These are phyloP conservation scores for Houttuynia cordata DNA, from an alignment of 164 flowering plant genomes.

Conservation along the genomic window DNA sequence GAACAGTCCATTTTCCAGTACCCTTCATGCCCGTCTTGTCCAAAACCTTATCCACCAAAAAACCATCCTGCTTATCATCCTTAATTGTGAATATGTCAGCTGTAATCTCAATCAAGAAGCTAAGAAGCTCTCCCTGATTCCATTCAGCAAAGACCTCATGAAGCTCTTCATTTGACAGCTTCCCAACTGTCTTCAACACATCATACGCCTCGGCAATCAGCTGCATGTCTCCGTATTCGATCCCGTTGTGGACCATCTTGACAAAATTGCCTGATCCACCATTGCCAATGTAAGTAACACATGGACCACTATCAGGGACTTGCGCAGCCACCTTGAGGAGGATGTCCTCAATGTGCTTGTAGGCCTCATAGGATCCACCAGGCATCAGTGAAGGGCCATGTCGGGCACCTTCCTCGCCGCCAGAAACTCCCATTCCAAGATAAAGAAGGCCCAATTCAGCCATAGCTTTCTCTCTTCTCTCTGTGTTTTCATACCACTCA, in stretches of 20 bases:
- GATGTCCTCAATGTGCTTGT: slow-evolving; percentile 57
- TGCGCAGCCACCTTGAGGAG: slow-evolving; percentile 68
- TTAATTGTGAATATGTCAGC: slow-evolving; percentile 63
- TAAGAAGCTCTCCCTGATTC: slow-evolving; percentile 66
- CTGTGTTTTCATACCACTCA: slow-evolving; percentile 70
- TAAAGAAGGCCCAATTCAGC: slow-evolving; percentile 48
- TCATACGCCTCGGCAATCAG: slow-evolving; percentile 69
- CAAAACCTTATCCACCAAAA: slow-evolving; percentile 59
- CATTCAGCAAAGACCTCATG: slow-evolving; percentile 48
- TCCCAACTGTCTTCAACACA: slow-evolving; percentile 59
- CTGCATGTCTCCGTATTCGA: slow-evolving; percentile 78
- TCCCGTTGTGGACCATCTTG: slow-evolving; percentile 65
- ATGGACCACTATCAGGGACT: slow-evolving; percentile 62
- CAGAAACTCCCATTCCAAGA: slow-evolving; percentile 72
- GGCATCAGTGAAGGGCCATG: slow-evolving; percentile 74
- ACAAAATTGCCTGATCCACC: slow-evolving; percentile 70
- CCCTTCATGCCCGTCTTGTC: slow-evolving; percentile 75
- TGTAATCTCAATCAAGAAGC: slow-evolving; percentile 64
- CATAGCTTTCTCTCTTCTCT: slow-evolving; percentile 49
- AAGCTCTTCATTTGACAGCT: slow-evolving; percentile 52
- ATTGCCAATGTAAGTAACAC: slow-evolving; percentile 59
- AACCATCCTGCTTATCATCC: slow-evolving; percentile 56
- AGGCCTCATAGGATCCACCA: slow-evolving; percentile 64
- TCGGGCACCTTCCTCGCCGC: slow-evolving; percentile 75
- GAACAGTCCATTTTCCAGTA: slow-evolving; percentile 73